phyloP scores from a whole-genome alignment of 2,329 filamentous ascomycete genomes.

The Colletotrichum theobromicola region DNA sequence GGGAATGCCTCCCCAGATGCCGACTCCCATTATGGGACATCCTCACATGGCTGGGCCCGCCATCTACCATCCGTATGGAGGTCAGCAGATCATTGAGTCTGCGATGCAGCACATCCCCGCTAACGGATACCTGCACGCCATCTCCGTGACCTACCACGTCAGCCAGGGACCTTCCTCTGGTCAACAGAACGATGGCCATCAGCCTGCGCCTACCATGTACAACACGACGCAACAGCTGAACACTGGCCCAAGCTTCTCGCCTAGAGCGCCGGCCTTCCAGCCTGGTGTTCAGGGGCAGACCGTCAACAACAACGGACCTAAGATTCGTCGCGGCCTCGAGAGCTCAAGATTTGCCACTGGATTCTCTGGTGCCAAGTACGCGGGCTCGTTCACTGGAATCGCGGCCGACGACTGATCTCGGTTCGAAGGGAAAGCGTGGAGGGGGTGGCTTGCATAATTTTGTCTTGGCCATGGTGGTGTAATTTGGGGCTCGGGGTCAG shows the following conservation, averaged over 20 bases:
- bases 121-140: neutral
- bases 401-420: neutral
- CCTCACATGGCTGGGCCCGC: neutral
- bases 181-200: neutral
- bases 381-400: conserved; percentile 5
- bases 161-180: neutral
- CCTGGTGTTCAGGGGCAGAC: neutral
- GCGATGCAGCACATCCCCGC: neutral
- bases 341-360: conserved; percentile 11
- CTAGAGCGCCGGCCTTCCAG: neutral
- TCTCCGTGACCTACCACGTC: conserved; percentile 15
- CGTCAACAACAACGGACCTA: neutral
- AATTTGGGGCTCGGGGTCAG: neutral
- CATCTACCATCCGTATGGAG: neutral
- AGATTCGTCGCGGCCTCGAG: neutral
- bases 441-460: neutral
- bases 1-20: neutral
- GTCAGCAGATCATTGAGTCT: neutral
- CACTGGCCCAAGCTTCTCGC: neutral
- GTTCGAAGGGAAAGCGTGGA: neutral
- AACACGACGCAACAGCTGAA: neutral
- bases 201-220: neutral
- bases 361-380: neutral
- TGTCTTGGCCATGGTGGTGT: neutral
- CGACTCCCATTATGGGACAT: neutral